A percentile compares a stretch with the other conserved stretches of the same genome.
Evolutionary conservation across 192 early-diverging fungal genomes (phyloP).

Genomic region (Backusella liffmaniae): DNA sequence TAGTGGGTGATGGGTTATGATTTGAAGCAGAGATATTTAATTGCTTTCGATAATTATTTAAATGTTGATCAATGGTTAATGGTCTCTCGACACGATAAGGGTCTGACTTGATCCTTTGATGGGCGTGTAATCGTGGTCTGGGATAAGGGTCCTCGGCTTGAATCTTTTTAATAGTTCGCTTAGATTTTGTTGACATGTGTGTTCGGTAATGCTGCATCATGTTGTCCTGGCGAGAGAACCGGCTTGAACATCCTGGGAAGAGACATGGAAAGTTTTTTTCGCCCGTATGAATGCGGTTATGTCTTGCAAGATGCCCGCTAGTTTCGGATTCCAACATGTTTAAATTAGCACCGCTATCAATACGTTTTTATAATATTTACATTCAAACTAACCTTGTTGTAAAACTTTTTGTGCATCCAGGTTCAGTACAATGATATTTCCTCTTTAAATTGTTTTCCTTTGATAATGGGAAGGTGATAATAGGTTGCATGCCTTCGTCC

Average conservation of each 20-base stretch:
- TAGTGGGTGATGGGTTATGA: neutral
- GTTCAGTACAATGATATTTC: conserved; percentile 67
- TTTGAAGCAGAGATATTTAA: neutral
- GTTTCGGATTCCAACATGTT: neutral
- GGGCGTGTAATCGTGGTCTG: conserved; percentile 31
- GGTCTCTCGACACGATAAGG: conserved; percentile 28
- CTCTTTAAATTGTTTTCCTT: conserved; percentile 47
- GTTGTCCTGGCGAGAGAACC: conserved; percentile 82
- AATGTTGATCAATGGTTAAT: conserved; percentile 39
- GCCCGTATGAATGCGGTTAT: conserved; percentile 82
- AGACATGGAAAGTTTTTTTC: conserved; percentile 76
- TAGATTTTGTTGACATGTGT: conserved; percentile 69
- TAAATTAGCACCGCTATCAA: neutral
- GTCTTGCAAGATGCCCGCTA: conserved; percentile 79
- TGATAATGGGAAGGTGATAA: neutral
- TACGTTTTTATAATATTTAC: neutral
- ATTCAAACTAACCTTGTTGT: conserved; percentile 61
- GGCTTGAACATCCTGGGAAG: conserved; percentile 65
- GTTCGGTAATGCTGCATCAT: conserved; percentile 89
- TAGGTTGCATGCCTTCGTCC: neutral
- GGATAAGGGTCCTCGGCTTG: conserved; percentile 18
- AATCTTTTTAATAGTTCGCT: conserved; percentile 41
- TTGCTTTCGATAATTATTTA: conserved; percentile 30
- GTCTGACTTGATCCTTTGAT: conserved; percentile 34
- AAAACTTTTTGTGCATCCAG: conserved; percentile 73